Percentiles rank a stretch among this genome's conserved stretches.
These are phyloP conservation scores for Sporothrix sp. DNA, from an alignment of 2,329 filamentous ascomycete species.

Conservation along the genomic window DNA sequence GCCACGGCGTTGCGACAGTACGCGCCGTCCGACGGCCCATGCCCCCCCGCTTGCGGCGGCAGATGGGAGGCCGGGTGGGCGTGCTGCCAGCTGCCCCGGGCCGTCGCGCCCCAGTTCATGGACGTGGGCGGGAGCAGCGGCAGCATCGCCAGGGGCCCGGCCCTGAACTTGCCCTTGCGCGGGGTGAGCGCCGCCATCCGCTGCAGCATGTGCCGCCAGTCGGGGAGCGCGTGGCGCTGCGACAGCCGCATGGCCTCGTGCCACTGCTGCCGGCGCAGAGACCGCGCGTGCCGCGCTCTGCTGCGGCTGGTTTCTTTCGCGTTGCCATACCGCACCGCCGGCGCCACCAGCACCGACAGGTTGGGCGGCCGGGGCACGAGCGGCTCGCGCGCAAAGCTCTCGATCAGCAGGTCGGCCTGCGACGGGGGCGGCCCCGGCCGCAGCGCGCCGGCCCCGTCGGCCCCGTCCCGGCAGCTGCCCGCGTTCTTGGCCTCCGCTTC, in stretches of 20 bases:
- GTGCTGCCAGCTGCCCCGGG: background rate
- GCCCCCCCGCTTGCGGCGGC: too few relatives aligned
- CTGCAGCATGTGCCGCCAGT: constrained; percentile 33
- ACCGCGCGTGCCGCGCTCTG: constrained; percentile 17
- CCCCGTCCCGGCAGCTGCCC: too few relatives aligned
- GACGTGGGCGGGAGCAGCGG: background rate
- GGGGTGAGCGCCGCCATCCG: constrained; percentile 30
- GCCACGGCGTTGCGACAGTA: constrained; percentile 19
- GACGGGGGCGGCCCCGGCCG: background rate
- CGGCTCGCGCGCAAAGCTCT: constrained; percentile 19
- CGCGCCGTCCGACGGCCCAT: too few relatives aligned
- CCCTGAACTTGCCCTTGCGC: background rate
- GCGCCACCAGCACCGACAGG: constrained; percentile 24
- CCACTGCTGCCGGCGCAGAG: constrained; percentile 28
- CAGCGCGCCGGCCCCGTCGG: background rate
- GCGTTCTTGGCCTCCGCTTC: too few relatives aligned
- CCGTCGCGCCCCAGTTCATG: background rate
- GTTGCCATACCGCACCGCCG: constrained; percentile 17
- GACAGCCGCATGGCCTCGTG: constrained; percentile 27
- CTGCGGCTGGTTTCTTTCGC: constrained; percentile 19
- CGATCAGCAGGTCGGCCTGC: constrained; percentile 17
- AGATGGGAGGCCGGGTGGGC: too few relatives aligned
- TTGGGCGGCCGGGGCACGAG: constrained; percentile 10
- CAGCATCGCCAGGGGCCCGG: constrained; percentile 7
- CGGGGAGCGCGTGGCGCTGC: constrained; percentile 23